Conservation (phyloP, 2,329 filamentous ascomycete species). For the Domatiomyces catenatus region DNA sequence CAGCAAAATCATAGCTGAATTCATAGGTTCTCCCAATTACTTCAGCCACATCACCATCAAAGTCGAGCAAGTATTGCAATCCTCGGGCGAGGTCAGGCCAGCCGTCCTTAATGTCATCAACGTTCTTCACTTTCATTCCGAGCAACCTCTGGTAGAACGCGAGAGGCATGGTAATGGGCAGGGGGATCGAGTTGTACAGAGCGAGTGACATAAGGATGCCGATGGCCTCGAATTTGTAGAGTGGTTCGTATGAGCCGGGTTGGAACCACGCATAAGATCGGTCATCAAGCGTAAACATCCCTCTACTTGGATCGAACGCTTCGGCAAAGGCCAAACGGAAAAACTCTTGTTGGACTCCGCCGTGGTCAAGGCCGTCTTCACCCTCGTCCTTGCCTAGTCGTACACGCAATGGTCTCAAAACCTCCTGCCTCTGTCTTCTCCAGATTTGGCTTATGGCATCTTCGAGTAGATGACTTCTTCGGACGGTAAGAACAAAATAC, state of each 20-base stretch:
- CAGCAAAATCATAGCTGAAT: conserved; percentile 54
- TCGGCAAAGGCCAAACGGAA: conserved; percentile 73
- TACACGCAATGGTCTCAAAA: conserved; percentile 75
- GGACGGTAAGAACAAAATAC: conserved; percentile 55
- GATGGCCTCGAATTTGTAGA: conserved; percentile 81
- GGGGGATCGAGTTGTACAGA: conserved; percentile 79
- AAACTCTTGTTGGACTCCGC: conserved; percentile 92
- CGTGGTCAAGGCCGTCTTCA: conserved; percentile 83
- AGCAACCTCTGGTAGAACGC: conserved; percentile 72
- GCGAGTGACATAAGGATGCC: conserved; percentile 80
- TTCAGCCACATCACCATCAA: conserved; percentile 71
- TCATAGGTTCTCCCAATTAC: conserved; percentile 73
- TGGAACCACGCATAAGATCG: conserved; percentile 79
- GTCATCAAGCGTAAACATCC: conserved; percentile 60
- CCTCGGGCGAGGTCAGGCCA: conserved; percentile 72
- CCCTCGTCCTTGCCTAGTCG: conserved; percentile 66
- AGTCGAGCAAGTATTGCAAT: conserved; percentile 56
- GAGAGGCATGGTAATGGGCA: conserved; percentile 77
- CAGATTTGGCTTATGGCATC: conserved; percentile 81
- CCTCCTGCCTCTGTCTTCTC: conserved; percentile 65
- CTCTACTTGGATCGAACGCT: conserved; percentile 61
- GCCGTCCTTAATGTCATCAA: conserved; percentile 68
- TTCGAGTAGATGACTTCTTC: conserved; percentile 50
- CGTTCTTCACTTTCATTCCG: conserved; percentile 48
- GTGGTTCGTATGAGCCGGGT: conserved; percentile 62